These are phyloP conservation scores for Achlya hypogyna DNA, from an alignment of 352 stramenopile species.

Conservation along the genomic window DNA sequence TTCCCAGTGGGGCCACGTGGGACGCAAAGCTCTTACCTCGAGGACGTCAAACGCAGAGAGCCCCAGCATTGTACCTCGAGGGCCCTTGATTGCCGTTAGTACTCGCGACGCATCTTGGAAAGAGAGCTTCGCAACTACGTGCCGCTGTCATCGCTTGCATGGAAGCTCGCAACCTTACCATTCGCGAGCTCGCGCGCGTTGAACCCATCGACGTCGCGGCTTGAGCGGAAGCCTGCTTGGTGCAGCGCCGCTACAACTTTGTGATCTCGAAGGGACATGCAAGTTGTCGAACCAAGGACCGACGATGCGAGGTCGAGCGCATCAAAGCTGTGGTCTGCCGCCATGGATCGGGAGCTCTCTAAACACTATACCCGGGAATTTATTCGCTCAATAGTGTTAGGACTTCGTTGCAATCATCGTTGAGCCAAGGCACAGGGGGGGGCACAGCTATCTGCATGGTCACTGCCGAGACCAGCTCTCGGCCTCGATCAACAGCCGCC, in stretches of 20 bases:
- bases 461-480: neutral
- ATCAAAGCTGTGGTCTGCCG: neutral
- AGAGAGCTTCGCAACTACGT: slow-evolving; percentile 6
- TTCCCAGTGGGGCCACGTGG: neutral
- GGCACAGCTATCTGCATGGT: neutral
- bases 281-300: neutral
- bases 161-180: neutral
- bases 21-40: neutral
- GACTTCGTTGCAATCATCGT: neutral
- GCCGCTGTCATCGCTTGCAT: neutral
- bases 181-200: slow-evolving; percentile 13
- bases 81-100: neutral
- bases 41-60: slow-evolving; percentile 11
- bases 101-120: slow-evolving; percentile 13
- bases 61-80: neutral
- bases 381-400: neutral
- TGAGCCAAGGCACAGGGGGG: neutral
- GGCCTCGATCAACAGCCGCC: neutral
- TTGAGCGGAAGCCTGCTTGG: slow-evolving; percentile 16
- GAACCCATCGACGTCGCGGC: neutral
- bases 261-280: neutral
- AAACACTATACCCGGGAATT: neutral
- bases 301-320: neutral
- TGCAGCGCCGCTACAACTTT: slow-evolving; percentile 4
- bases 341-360: neutral